Conservation (phyloP, 768 basidiomycete species). For the Amanita thiersii region DNA sequence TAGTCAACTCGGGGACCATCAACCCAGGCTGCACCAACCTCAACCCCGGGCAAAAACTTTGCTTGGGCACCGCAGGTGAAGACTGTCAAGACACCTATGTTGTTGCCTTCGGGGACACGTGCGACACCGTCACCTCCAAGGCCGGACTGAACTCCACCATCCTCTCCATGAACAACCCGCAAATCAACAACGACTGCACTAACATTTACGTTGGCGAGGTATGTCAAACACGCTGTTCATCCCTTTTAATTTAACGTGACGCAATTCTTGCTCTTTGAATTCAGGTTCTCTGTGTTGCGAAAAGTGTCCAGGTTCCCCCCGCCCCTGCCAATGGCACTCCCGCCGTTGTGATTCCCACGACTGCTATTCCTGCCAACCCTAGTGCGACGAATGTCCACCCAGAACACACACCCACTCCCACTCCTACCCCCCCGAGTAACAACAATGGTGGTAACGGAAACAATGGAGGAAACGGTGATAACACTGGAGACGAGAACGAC, state of each 20-base stretch:
- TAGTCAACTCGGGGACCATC: slow-evolving; percentile 45
- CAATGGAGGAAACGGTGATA: slow-evolving; percentile 14
- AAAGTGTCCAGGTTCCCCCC: slow-evolving; percentile 34
- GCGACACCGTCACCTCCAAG: slow-evolving; percentile 35
- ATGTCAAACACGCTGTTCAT: slow-evolving; percentile 11
- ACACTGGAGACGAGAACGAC: slow-evolving; percentile 22
- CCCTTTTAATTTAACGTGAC: background rate
- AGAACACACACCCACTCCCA: slow-evolving; percentile 2
- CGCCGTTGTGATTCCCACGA: slow-evolving; percentile 23
- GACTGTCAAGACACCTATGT: slow-evolving; percentile 61
- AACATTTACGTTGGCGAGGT: slow-evolving; percentile 80
- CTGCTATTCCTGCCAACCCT: slow-evolving; percentile 18
- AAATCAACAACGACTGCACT: slow-evolving; percentile 43
- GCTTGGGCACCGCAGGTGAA: slow-evolving; percentile 48
- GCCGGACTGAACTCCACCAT: slow-evolving; percentile 42
- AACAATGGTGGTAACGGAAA: slow-evolving; percentile 7
- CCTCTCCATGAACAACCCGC: slow-evolving; percentile 66
- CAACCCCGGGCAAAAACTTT: slow-evolving; percentile 37
- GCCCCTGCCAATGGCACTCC: slow-evolving; percentile 19
- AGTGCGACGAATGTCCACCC: slow-evolving; percentile 11
- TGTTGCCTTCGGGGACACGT: slow-evolving; percentile 49
- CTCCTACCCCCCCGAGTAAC: slow-evolving; percentile 3
- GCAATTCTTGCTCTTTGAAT: background rate
- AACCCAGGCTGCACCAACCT: slow-evolving; percentile 55
- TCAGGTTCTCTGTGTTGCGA: slow-evolving; percentile 49